Evolutionary conservation across 352 stramenopile species (phyloP), one percentile per base, ranked within the genome.

Genomic region (Globisporangium barbulae): DNA sequence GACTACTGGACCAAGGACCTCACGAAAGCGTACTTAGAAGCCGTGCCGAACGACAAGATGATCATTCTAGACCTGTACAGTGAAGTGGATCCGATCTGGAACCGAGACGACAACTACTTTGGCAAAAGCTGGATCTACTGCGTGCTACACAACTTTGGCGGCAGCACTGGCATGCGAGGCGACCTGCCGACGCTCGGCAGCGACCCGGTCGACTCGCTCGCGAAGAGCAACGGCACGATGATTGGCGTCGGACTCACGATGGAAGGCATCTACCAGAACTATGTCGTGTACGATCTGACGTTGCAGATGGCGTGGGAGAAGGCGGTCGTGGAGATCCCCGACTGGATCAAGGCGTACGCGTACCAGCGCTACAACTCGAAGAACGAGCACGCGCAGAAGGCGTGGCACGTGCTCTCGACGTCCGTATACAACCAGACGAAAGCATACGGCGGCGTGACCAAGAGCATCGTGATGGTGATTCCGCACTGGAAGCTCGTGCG

Each of bases 201-300:
- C 3, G 80, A 87, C 33, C 85, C 83, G 0, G 71, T 89, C 33
- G 33, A 68, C 21, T 81, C 83, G 3, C 72, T 71, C 15, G 56
- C 63, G 2, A 70, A 56, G 19, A 89, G 81, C 61, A 73, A 79
- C 35, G 81, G 79, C 7, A 91, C 84, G 12, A 91, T 94, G 83
- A 70, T 84, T 19, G 85, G 85, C 33, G 66, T 94, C 7, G 85
- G 85, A 0, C 68, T 92, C 31, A 92, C 83, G 0, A 94, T 94
- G 83, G 85, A 94, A 69, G 85, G 85, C 25, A 94, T 94, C 60
- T 91, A 86, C 64, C 82, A 94, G 55, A 94, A 94, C 74, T 94
- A 94, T 59, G 72, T 92, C 0, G 82, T 94, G 41, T 94, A 94
- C 60, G 85, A 94, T 53, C 66, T 93, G 31, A 74, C 77, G 15